Conservation (phyloP, 352 stramenopile genomes). For the Pythium brassicae region DNA sequence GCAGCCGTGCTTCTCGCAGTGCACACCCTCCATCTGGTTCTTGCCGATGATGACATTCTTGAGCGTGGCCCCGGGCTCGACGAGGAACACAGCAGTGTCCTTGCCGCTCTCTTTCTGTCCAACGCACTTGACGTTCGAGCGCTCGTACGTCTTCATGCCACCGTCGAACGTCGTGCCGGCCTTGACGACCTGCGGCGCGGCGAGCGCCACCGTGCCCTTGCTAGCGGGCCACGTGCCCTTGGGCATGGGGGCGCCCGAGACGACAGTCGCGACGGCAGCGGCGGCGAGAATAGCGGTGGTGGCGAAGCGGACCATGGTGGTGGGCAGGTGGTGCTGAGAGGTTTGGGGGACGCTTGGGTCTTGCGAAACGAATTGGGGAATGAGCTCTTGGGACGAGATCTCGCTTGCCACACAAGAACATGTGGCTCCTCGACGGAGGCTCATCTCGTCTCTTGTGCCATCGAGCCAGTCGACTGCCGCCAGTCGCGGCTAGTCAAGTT, state of each 20-base stretch:
- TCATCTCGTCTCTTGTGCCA: no score
- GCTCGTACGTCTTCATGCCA: constrained; percentile 32
- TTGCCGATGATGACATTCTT: constrained; percentile 30
- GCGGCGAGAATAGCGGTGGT: no score
- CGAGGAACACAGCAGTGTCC: constrained; percentile 17
- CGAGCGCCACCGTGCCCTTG: constrained; percentile 12
- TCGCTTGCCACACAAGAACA: no score
- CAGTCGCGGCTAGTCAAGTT: no score
- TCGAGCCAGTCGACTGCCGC: no score
- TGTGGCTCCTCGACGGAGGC: no score
- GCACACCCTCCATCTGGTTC: constrained; percentile 24
- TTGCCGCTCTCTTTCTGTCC: constrained; percentile 17
- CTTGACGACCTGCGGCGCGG: constrained; percentile 16
- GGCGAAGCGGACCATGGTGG: not conserved
- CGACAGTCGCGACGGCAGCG: constrained; percentile 4
- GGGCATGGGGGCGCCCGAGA: not conserved
- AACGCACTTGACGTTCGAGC: constrained; percentile 14
- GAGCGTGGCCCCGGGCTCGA: constrained; percentile 25
- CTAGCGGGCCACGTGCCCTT: constrained; percentile 16
- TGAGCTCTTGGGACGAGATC: no score
- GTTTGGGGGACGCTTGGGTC: no score
- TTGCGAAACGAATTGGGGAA: no score
- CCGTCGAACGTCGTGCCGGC: constrained; percentile 24
- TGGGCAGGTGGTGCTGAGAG: no score
- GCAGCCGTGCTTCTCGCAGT: constrained; percentile 25